Base-by-base conservation (phyloP, 345 rosid species). In the Mangifera indica region DNA sequence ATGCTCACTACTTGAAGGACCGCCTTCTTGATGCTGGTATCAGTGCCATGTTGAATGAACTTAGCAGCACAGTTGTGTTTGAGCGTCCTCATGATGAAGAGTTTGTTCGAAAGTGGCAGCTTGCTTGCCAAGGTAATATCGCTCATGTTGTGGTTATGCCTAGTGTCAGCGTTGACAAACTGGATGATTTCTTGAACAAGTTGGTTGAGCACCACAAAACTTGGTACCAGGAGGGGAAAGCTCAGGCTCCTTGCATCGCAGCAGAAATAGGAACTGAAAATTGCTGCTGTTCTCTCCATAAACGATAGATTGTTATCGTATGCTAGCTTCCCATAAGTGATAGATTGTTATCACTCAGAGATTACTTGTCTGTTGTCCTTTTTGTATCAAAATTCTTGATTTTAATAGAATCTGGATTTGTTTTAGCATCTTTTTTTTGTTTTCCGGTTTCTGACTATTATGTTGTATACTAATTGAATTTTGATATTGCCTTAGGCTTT, bases 81-180 rank as follows among this genome's bases (percentile, higher is more conserved):
- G 97, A 95, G 81, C 89, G 98, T 18, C 99, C 99, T 1, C 69
- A 66, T 1, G 99, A 95, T 49, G 98, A 95, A 79, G 93, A 90
- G 58, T 92, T 95, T 68, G 88, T 89, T 14, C 93, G 99, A 24
- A 78, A 88, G 76, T 95, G 99, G 98, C 98, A 95, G 79, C 92
- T 95, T 3, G 98, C 97, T 72, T 95, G 98, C 78, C 87, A 92
- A 76, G 92, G 98, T 9, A 84, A 81, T 73, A 92, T 87, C 20
- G 91, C 98, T 45, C 98, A 94, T 51, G 91, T 89, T 2, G 98
- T 94, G 78, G 99, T 94, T 70, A 94, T 94, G 98, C 99, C 99
- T 8, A 94, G 70, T 64, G 92, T 92, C 49, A 84, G 86, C 25
- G 73, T 92, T 15, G 90, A 90, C n/a, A 92, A 92, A 84, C 88